Evolutionary conservation across 768 basidiomycete species (phyloP).

Genomic region (Cyathus striatus): DNA sequence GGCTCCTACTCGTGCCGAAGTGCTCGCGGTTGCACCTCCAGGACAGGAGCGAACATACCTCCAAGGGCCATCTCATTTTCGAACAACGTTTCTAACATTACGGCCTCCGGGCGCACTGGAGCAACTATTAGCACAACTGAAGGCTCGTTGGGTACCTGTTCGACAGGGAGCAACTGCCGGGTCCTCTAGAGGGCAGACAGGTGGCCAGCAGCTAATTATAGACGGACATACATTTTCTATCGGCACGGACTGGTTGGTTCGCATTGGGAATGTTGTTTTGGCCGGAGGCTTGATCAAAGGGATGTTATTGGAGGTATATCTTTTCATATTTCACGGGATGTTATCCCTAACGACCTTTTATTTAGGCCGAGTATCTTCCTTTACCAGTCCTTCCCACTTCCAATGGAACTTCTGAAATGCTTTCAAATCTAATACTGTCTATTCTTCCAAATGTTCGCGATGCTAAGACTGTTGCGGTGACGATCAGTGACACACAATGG

Average conservation of each 20-base stretch:
- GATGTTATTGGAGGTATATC: slow-evolving; percentile 74
- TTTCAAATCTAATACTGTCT: slow-evolving; percentile 71
- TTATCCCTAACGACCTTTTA: slow-evolving; percentile 3
- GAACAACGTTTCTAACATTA: slow-evolving; percentile 73
- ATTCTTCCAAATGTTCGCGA: slow-evolving; percentile 70
- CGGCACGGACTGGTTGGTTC: slow-evolving; percentile 77
- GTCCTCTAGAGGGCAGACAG: slow-evolving; percentile 34
- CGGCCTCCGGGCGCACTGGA: slow-evolving; percentile 72
- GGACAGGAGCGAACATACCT: slow-evolving; percentile 36
- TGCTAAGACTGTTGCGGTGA: slow-evolving; percentile 73
- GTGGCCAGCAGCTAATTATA: slow-evolving; percentile 60
- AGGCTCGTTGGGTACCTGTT: slow-evolving; percentile 72
- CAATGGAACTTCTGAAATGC: slow-evolving; percentile 67
- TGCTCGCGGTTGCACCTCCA: slow-evolving; percentile 39
- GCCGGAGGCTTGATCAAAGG: slow-evolving; percentile 74
- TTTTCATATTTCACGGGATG: slow-evolving; percentile 1
- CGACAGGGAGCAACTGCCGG: slow-evolving; percentile 39
- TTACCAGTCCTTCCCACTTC: slow-evolving; percentile 59
- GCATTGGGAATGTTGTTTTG: slow-evolving; percentile 72
- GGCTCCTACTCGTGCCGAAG: slow-evolving; percentile 64
- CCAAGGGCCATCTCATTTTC: slow-evolving; percentile 59
- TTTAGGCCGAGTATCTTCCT: slow-evolving; percentile 78
- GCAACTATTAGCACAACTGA: slow-evolving; percentile 66
- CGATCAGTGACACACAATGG: slow-evolving; percentile 75
- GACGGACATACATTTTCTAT: slow-evolving; percentile 74